Percentiles rank a stretch among this genome's conserved stretches.
phyloP scores from a whole-genome alignment of 768 basidiomycete species.

The Tricholoma hemisulphureum region DNA sequence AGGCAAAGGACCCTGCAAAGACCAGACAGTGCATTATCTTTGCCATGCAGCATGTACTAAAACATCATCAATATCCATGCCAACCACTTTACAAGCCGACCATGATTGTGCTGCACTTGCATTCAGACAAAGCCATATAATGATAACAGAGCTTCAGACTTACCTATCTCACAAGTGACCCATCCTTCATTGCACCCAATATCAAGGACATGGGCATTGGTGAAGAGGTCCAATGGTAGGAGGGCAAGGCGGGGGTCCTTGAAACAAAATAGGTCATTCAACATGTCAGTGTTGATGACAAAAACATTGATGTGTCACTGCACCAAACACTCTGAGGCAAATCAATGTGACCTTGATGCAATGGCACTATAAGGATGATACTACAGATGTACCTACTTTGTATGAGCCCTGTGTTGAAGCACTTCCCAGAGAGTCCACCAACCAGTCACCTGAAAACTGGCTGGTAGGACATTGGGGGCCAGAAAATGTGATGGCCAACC shows the following conservation, averaged over 20 bases:
- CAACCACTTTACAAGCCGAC: slow-evolving; percentile 65
- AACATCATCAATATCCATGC: slow-evolving; percentile 81
- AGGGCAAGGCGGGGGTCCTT: slow-evolving; percentile 65
- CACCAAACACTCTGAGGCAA: too few relatives aligned
- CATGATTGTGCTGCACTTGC: slow-evolving; percentile 54
- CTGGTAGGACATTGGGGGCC: too few relatives aligned
- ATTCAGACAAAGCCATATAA: slow-evolving; percentile 4
- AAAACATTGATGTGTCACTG: too few relatives aligned
- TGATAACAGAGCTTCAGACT: slow-evolving; percentile 6
- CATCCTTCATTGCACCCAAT: slow-evolving; percentile 86
- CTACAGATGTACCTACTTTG: too few relatives aligned
- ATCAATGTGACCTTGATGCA: too few relatives aligned
- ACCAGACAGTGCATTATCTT: slow-evolving; percentile 68
- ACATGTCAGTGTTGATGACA: too few relatives aligned
- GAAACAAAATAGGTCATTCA: too few relatives aligned
- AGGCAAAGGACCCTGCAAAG: slow-evolving; percentile 48
- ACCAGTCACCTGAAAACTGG: too few relatives aligned
- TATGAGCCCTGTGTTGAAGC: too few relatives aligned
- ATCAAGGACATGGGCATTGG: slow-evolving; percentile 65
- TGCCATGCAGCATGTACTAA: slow-evolving; percentile 78
- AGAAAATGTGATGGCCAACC: too few relatives aligned
- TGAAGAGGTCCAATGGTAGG: slow-evolving; percentile 54
- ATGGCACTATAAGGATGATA: too few relatives aligned
- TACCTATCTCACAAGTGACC: slow-evolving; percentile 86
- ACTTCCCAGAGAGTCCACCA: too few relatives aligned